These are phyloP conservation scores for Oenanthe javanica DNA, from an alignment of 140 eudicot species.

Conservation along the genomic window DNA sequence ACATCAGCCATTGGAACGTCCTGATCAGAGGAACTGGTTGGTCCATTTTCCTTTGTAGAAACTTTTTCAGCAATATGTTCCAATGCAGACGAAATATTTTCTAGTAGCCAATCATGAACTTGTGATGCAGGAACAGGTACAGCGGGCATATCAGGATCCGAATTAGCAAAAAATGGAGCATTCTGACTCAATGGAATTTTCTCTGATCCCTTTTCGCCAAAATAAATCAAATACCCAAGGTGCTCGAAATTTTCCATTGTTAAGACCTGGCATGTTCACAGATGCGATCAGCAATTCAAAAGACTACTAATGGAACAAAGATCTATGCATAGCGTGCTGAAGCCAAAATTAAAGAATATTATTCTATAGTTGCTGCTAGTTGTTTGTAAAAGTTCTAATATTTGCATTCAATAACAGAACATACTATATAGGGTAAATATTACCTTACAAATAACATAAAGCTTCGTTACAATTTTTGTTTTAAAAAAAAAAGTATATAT, in stretches of 20 bases:
- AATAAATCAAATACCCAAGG: conserved; percentile 64
- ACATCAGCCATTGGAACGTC: conserved; percentile 71
- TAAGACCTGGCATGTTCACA: conserved; percentile 53
- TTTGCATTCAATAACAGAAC: neutral
- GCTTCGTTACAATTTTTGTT: neutral
- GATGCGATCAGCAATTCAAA: neutral
- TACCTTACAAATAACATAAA: neutral
- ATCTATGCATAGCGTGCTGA: neutral
- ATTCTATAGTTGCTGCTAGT: neutral
- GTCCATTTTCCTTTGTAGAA: conserved; percentile 68
- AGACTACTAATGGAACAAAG: neutral
- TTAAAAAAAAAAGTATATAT: neutral
- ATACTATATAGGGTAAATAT: neutral
- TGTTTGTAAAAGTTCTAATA: neutral
- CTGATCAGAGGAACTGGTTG: conserved; percentile 54
- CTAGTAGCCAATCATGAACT: conserved; percentile 85
- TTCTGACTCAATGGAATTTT: conserved; percentile 73
- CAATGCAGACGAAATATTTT: conserved; percentile 62
- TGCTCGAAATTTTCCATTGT: conserved; percentile 79
- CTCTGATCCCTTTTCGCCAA: conserved; percentile 76
- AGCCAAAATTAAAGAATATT: neutral
- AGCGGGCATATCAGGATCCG: conserved; percentile 99
- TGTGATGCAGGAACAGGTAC: conserved; percentile 82
- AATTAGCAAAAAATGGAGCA: conserved; percentile 88
- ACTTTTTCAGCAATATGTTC: conserved; percentile 62